Base-by-base conservation (phyloP, 129 eudicot species). In the Saposhnikovia divaricata region DNA sequence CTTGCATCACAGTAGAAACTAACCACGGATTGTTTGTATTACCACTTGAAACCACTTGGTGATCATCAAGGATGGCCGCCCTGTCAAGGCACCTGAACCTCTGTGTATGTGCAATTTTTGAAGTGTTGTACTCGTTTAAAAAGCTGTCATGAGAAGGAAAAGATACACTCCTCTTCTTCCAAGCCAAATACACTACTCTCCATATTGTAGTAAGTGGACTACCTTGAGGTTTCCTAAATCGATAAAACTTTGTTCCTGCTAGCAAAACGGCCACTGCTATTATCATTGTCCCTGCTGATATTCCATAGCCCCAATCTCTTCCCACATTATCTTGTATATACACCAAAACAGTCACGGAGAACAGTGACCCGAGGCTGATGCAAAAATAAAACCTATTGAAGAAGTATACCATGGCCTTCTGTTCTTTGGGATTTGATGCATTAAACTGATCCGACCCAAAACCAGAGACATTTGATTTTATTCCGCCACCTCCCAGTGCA, bases 381-480 rank as follows among this genome's bases (percentile, higher is more conserved):
- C 92, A 86, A 81, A 92, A 92, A 55, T 95, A 95, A 81, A 95
- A 95, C 61, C 99, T 83, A 66, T 90, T 95, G 86, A 95, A 95
- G 84, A 95, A 95, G 83, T 87, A 92, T 39, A 90, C 81, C 99
- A 95, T 95, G 59, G 89, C 81, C 85, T 89, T 92, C 81, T 89
- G 94, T 69, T 95, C 97, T 76, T 87, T 87, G 0, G 99, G 99
- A 68, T 95, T 80, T 1, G 92, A 86, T 50, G 81, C 51, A 83
- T 95, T 97, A 74, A 95, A 95, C 81, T 95, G 99, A 80, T 95
- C 99, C 0, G 99, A 89, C 25, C 99, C 99, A 25, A 95, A 95
- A 39, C 99, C 99, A 2, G 99, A 95, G 78, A 95, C 99, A 45
- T 95, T 95, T 19, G 99, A 90, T 80, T 95, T 95, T 80, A 95